Evolutionary conservation across 805 yeast species (phyloP).

Genomic region (Wickerhamia fluorescens): DNA sequence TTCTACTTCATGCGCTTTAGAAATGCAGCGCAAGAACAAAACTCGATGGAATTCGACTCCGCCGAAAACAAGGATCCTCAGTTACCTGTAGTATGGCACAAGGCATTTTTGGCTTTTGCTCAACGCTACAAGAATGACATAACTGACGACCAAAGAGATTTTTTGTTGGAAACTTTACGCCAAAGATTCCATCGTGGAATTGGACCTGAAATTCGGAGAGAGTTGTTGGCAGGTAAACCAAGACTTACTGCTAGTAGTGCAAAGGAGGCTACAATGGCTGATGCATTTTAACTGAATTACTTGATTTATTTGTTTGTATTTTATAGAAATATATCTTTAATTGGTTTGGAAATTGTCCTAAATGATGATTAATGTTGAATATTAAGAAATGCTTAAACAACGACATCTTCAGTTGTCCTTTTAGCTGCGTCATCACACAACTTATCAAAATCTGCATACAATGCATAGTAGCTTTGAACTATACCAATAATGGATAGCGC

Average conservation of each 20-base stretch:
- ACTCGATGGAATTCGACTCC: slow-evolving; percentile 30
- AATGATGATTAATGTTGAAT: too few species aligned
- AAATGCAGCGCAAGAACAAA: slow-evolving; percentile 41
- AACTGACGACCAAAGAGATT: slow-evolving; percentile 97
- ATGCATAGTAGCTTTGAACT: slow-evolving; percentile 34
- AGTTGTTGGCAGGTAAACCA: slow-evolving; percentile 77
- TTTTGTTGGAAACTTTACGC: slow-evolving; percentile 82
- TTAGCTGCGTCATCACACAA: slow-evolving; percentile 33
- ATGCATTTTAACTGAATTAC: slow-evolving; percentile 22
- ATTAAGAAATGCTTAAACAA: slow-evolving; percentile 1
- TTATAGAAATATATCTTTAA: too few species aligned
- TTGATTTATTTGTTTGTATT: slow-evolving; percentile 4
- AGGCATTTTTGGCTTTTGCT: slow-evolving; percentile 88
- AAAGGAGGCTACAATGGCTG: slow-evolving; percentile 32
- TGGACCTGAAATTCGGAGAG: slow-evolving; percentile 93
- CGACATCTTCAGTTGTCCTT: slow-evolving; percentile 19
- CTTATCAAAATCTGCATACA: slow-evolving; percentile 29
- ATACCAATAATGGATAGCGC: slow-evolving; percentile 45
- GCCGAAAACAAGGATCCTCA: slow-evolving; percentile 37
- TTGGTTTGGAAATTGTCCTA: too few species aligned
- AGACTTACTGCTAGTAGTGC: slow-evolving; percentile 36
- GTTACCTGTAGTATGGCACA: slow-evolving; percentile 96
- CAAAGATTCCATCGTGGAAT: slow-evolving; percentile 83
- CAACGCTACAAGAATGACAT: slow-evolving; percentile 96
- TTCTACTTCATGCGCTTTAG: slow-evolving; percentile 92